Evolutionary conservation across 129 eudicot genomes (phyloP), one percentile per base, ranked within the genome.

Genomic region (Rutidosis leptorrhynchoides): DNA sequence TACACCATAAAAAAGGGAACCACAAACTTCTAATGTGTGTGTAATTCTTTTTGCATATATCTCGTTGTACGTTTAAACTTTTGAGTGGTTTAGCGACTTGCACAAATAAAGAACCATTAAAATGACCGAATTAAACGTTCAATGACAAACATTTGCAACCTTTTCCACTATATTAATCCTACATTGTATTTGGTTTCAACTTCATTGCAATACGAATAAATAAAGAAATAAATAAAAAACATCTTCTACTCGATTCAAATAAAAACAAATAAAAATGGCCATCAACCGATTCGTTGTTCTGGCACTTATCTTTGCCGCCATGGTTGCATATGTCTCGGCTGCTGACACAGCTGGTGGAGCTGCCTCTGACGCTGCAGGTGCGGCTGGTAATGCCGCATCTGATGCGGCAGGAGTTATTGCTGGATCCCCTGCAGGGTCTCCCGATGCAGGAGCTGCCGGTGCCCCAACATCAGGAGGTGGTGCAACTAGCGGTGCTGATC

Each of bases 201-300:
- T 7, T 67, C 73, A 74, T 75, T 49, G 79, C 64, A 75, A 59
- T 61, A 74, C n/a, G 20, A 23, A 23, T 48, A 59, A 67, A 23
- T 57, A 32, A 37, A 6, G 58, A 49, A 77, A 51, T 42, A 49
- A 71, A 70, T 46, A 55, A 70, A 64, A 46, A 8, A 7, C 76
- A 48, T 48, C 45, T 71, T 65, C 46, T 24, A 1, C 14, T 71
- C 52, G 24, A 40, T 64, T 64, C 35, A 54, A 69, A 48, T 37
- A 70, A 33, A 70, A 45, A 61, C 57, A 54, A 64, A 73, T 26
- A 68, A 78, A 77, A 27, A 82, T 82, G 86, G 83, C 86, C 56
- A 62, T 70, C 35, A 77, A 80, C 46, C 80, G 78, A 70, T 26
- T 78, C 29, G 71, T 82, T 33, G 32, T 74, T 67, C 74, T 82